Evolutionary conservation across 208 protist genomes (phyloP).

Genomic region (Sergeia podlipaevii): DNA sequence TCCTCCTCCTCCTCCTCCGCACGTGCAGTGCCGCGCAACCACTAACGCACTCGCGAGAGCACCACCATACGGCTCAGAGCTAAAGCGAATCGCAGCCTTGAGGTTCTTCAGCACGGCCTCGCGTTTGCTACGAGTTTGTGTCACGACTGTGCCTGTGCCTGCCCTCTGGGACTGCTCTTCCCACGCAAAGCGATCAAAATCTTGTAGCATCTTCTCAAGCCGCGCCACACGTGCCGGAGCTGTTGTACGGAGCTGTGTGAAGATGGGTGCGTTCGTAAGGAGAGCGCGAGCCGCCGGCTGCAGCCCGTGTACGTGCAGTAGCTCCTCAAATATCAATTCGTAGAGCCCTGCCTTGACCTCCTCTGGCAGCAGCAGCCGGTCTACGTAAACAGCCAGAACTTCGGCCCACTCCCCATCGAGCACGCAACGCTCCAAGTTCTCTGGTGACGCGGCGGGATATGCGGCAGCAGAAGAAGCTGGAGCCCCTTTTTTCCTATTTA

Average conservation of each 20-base stretch:
- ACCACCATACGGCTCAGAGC: conserved; percentile 39
- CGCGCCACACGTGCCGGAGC: conserved; percentile 56
- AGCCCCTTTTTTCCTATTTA: not conserved
- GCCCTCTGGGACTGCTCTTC: conserved; percentile 8
- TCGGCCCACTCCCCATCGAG: conserved; percentile 70
- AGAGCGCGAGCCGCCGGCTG: conserved; percentile 62
- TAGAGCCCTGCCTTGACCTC: conserved; percentile 68
- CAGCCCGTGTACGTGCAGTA: conserved; percentile 61
- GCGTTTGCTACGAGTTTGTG: conserved; percentile 24
- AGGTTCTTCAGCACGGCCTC: conserved; percentile 38
- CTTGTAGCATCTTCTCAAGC: conserved; percentile 52
- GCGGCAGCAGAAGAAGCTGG: not conserved
- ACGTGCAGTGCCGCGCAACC: not conserved
- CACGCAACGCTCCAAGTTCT: conserved; percentile 37
- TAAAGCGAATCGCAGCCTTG: conserved; percentile 48
- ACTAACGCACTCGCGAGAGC: conserved; percentile 38
- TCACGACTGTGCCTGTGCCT: conserved; percentile 17
- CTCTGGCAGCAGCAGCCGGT: conserved; percentile 55
- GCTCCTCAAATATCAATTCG: conserved; percentile 77
- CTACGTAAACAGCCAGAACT: conserved; percentile 64
- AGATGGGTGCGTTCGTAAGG: conserved; percentile 68
- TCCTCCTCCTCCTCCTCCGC: too few species aligned
- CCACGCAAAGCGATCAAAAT: conserved; percentile 18
- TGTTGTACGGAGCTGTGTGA: conserved; percentile 43
- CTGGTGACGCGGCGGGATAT: conserved; percentile 15